Conservation (phyloP, 257 asterid genomes). For the Solanum pinnatisectum region DNA sequence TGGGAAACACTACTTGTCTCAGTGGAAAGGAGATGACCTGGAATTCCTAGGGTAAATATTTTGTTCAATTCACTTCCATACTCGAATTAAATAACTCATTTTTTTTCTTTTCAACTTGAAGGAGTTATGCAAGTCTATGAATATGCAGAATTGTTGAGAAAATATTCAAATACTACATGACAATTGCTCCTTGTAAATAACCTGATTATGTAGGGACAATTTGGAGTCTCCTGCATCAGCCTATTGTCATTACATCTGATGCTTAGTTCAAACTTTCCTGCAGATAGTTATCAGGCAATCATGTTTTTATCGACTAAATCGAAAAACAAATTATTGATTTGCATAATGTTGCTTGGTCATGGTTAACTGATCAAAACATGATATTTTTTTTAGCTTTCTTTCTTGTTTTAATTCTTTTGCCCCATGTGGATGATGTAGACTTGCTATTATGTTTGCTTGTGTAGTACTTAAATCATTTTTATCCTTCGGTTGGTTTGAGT, state of each 20-base stretch:
- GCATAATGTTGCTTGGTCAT: background rate
- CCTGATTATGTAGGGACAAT: background rate
- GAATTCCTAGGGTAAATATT: background rate
- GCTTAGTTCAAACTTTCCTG: background rate
- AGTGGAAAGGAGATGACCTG: background rate
- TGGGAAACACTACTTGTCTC: background rate
- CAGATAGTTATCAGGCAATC: background rate
- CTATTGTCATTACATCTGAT: background rate
- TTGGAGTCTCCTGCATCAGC: background rate
- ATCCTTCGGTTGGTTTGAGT: background rate
- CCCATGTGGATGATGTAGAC: background rate
- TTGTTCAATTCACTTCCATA: background rate
- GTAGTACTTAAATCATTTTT: background rate
- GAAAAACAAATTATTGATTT: background rate
- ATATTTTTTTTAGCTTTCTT: background rate
- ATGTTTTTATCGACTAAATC: background rate
- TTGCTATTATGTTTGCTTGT: background rate
- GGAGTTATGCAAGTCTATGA: background rate
- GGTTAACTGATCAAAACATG: background rate
- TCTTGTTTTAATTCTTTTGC: background rate
- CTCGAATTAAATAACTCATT: background rate
- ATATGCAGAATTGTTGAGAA: background rate
- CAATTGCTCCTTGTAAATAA: background rate
- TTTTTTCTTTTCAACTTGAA: background rate
- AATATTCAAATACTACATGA: background rate